Base-by-base conservation (phyloP, 2,329 filamentous ascomycete species). In the Thyridium curvatum region DNA sequence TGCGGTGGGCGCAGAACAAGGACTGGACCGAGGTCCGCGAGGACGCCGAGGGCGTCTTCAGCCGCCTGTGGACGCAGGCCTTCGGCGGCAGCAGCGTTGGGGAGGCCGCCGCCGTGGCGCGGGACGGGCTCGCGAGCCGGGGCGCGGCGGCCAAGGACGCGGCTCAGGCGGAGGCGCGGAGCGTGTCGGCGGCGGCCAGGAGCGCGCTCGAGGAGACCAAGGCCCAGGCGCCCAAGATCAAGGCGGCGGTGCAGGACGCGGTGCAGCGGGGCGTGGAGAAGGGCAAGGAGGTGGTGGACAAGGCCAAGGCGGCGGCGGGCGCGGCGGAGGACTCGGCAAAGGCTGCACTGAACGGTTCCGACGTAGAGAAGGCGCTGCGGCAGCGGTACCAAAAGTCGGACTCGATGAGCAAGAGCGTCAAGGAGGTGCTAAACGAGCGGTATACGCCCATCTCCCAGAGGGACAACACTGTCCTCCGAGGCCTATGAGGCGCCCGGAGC, bases 1-100 rank as follows among this genome's bases (percentile, higher is more conserved):
- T 84, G 40, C 70, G 69, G 42, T 82, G 77, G 71, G 74, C 78
- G 41, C 78, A 88, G 61, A 70, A 63, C 28, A 79, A 74, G 44
- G 76, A 84, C 57, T 87, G 82, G 82, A 62, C 68, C 35, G 70
- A 71, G 38, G 70, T 81, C 39, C 71, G 79, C 39, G 75, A 82
- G 46, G 68, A 64, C 3, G 61, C 79, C 47, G 79, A 83, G 56
- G 64, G 63, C 12, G 56, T 60, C 26, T 58, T 67, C 30, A 61
- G 61, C 9, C 55, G 63, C n/a, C 45, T 78, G 13, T 76, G 62
- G 71, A 53, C 49, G 28, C 60, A 52, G 34, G 55, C 58, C 2
- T 56, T 64, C 34, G 65, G 61, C 18, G 52, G 58, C 32, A 47
- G 49, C 40, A 47, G 61, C 44, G 48, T 55, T 18, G 50, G 21